Percentiles rank a stretch among this genome's conserved stretches.
These are phyloP conservation scores for Combretum micranthum DNA, from an alignment of 345 rosid species.

Conservation along the genomic window DNA sequence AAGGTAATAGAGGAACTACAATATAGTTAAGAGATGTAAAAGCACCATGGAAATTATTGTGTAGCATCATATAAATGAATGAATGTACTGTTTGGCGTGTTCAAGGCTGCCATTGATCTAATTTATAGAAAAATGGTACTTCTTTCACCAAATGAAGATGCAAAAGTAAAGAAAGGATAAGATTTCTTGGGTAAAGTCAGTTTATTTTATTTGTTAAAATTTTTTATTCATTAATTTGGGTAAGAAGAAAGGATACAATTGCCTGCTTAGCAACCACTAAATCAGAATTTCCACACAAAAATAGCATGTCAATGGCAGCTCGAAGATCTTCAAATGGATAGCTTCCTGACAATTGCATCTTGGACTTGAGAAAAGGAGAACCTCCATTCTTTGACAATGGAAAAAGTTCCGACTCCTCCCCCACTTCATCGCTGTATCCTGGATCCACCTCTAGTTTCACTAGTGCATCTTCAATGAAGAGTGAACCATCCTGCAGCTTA, in stretches of 20 bases:
- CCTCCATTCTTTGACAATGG: constrained; percentile 51
- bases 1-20: constrained; percentile 84
- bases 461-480: constrained; percentile 95
- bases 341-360: constrained; percentile 58
- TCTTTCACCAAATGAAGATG: constrained; percentile 1
- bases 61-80: constrained; percentile 2
- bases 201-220: too few relatives aligned
- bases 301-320: constrained; percentile 78
- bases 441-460: constrained; percentile 69
- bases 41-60: neutral
- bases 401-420: constrained; percentile 45
- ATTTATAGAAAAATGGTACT: constrained; percentile 12
- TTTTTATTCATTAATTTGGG: too few relatives aligned
- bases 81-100: neutral
- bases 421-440: constrained; percentile 32
- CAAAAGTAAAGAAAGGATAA: neutral
- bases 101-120: neutral
- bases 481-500: constrained; percentile 52
- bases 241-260: constrained; percentile 67
- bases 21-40: constrained; percentile 34
- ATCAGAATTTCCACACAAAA: constrained; percentile 78
- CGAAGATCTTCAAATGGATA: constrained; percentile 88
- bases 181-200: too few relatives aligned
- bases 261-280: constrained; percentile 93
- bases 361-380: constrained; percentile 42